Conservation (phyloP, 805 yeast species). For the Wickerhamiella sergipiensis region DNA sequence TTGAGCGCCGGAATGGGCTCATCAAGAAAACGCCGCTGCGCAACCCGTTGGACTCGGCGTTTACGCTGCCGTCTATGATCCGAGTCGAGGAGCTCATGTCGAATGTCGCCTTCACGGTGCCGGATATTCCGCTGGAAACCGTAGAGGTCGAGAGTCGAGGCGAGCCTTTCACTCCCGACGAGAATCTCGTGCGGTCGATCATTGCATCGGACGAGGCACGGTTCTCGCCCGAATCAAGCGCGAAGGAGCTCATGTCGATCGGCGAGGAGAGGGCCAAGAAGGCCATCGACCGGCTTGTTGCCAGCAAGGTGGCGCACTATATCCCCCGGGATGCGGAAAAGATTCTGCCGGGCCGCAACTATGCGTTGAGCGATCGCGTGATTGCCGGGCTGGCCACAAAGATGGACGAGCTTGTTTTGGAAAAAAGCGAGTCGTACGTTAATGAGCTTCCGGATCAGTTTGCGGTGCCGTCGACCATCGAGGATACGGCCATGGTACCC, state of each 20-base stretch:
- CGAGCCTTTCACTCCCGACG: constrained; percentile 17
- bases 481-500: constrained; percentile 49
- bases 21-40: constrained; percentile 21
- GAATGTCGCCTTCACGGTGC: constrained; percentile 29
- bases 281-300: constrained; percentile 38
- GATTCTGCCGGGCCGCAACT: constrained; percentile 34
- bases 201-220: constrained; percentile 39
- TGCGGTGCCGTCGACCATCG: constrained; percentile 36
- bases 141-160: constrained; percentile 3
- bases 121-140: constrained; percentile 11
- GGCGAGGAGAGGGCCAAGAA: constrained; percentile 35
- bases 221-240: constrained; percentile 36
- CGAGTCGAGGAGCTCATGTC: constrained; percentile 46
- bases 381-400: constrained; percentile 29
- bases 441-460: constrained; percentile 24
- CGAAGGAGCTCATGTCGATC: constrained; percentile 31
- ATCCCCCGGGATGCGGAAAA: constrained; percentile 21
- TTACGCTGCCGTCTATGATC: constrained; percentile 50
- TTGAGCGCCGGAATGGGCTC: constrained; percentile 34
- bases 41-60: constrained; percentile 28
- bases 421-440: constrained; percentile 30
- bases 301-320: constrained; percentile 30
- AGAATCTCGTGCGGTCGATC: constrained; percentile 28
- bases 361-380: constrained; percentile 42
- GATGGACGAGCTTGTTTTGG: constrained; percentile 29